phyloP scores from a whole-genome alignment of 805 yeast genomes.

The Candida verbasci region DNA sequence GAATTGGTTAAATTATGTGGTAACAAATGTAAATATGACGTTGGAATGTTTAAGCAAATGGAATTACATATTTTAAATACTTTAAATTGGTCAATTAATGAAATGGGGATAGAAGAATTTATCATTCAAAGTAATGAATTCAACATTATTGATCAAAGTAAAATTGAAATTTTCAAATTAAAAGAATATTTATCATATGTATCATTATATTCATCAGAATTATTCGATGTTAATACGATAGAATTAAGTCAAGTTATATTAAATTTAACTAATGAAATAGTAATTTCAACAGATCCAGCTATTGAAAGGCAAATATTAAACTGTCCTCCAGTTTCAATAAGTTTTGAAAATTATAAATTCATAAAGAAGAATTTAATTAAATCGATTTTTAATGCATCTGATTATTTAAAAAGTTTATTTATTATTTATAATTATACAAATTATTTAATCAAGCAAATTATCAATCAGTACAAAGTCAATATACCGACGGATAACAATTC shows the following conservation, averaged over 20 bases:
- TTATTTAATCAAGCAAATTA: slow-evolving; percentile 19
- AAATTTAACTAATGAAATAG: slow-evolving; percentile 28
- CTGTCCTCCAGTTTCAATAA: slow-evolving; percentile 8
- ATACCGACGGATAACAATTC: slow-evolving; percentile 5
- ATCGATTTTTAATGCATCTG: slow-evolving; percentile 24
- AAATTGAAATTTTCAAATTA: slow-evolving; percentile 36
- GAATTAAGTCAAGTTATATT: slow-evolving; percentile 28
- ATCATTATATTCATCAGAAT: slow-evolving; percentile 43
- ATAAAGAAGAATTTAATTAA: slow-evolving; percentile 24
- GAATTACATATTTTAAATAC: slow-evolving; percentile 40
- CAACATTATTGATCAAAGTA: slow-evolving; percentile 14
- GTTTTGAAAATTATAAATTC: slow-evolving; percentile 14
- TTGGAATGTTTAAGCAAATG: slow-evolving; percentile 59
- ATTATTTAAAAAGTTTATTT: slow-evolving; percentile 23
- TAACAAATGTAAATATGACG: slow-evolving; percentile 48
- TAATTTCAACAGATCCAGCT: slow-evolving; percentile 13
- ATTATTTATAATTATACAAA: slow-evolving; percentile 24
- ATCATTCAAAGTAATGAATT: slow-evolving; percentile 32
- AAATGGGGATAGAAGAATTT: slow-evolving; percentile 47
- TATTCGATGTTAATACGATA: slow-evolving; percentile 31
- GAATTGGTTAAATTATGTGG: slow-evolving; percentile 75
- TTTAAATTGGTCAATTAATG: slow-evolving; percentile 63
- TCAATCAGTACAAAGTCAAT: slow-evolving; percentile 10
- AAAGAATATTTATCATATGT: slow-evolving; percentile 49
- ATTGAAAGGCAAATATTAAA: not conserved